Evolutionary conservation across 306 rosid genomes (phyloP), one percentile per base, ranked within the genome.

Genomic region (Mimosa bimucronata): DNA sequence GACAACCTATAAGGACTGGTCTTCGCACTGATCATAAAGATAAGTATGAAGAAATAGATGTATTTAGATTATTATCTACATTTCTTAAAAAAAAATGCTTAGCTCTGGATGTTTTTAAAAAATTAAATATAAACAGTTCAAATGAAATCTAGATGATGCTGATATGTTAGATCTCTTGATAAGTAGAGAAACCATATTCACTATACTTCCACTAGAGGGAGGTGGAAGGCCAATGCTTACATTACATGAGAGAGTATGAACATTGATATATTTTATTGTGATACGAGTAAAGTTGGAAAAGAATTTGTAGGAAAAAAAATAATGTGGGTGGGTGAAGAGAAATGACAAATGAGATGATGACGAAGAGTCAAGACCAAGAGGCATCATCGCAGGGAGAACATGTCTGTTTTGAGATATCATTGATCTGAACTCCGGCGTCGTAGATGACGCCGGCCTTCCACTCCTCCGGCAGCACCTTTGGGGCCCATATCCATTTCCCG

Each of bases 401-500:
- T 11, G 88, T 91, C 77, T 91, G 97, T 74, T 89, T 86, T 7
- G 98, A 96, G 85, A 91, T 78, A 15, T 93, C 98, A 38, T 66
- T 61, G 28, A 93, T 91, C 57, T 93, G 96, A 88, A 93, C 71
- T 18, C 89, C 92, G 5, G 96, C 29, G 40, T 93, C 92, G 78
- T 93, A 95, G 1, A 78, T 2, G 12, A 53, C 64, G 0, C 96
- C 97, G 3, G 26, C 4, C 69, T 86, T 83, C 98, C 99, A 95
- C 57, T 89, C 89, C 30, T 72, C 84, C 2, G 99, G 99, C 1
- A 95, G 88, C 2, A 93, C 98, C 25, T 86, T 84, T n/a, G 86
- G 62, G 0, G 97, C 97, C 98, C 96, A 90, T 38, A 90, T 31
- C 90, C 88, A 83, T 70, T 89, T 92, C 0, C 97, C 97, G 55